Evolutionary conservation across 1,139 yeast species (phyloP), one percentile per base, ranked within the genome.

Genomic region (Lodderomyces margitis): DNA sequence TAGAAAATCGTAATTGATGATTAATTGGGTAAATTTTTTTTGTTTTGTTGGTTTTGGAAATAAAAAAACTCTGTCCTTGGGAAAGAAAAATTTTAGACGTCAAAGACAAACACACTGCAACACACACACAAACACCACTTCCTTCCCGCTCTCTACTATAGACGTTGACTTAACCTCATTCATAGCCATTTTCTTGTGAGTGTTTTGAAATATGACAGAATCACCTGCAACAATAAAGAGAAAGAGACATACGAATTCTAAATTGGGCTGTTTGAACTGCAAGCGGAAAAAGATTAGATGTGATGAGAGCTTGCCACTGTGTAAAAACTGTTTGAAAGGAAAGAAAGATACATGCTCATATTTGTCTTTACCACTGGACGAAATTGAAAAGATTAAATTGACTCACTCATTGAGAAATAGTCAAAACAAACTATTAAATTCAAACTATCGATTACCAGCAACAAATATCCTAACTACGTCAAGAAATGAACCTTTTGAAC

Each of bases 271-370:
- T 50, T 45, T 51, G 11, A 66, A 65, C 41, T 74, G 79, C 55
- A 73, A 72, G 48, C 55, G 64, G 37, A 63, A 74, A 46, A 68
- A 72, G 50, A 68, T 73, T 32, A 64, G 76, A 44, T 74, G 79
- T 54, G 75, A 73, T 48, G 79, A 74, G 52, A 61, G 58, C 20
- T 52, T 66, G 15, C 78, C 79, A 2, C 56, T 56, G 37, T 73
- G 78, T 56, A 52, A 51, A 14, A 70, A 70, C 47, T 73, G 78
- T 51, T 45, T 55, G 10, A 61, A 61, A 39, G 62, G 67, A 37
- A 59, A 60, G 37, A 55, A 58, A 19, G 56, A 53, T 9, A 48
- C 51, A 5, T 71, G 76, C 49, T 61, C 70, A 1, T 71, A 71
- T 48, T 44, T 64, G 23, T 47, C 50, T 11, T 46, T 70, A 37